These are phyloP conservation scores for Kalanchoe fedtschenkoi DNA, from an alignment of 164 flowering plant genomes.

Conservation along the genomic window DNA sequence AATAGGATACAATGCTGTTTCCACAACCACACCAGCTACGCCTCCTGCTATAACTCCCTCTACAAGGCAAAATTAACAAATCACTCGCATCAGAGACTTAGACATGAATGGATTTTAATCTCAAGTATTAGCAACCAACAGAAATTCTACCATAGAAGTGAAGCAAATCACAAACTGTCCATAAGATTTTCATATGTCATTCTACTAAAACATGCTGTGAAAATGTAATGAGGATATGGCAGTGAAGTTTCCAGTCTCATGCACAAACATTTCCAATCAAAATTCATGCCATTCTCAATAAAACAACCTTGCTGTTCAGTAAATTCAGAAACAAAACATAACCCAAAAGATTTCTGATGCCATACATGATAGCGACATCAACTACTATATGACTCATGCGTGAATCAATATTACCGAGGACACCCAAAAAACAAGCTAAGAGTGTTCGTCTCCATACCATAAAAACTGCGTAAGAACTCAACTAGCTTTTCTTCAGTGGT, in stretches of 20 bases:
- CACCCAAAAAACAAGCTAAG: not conserved
- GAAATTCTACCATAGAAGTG: not conserved
- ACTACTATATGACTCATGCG: not conserved
- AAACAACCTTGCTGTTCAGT: no score
- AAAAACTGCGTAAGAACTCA: constrained; percentile 58
- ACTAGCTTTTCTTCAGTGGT: constrained; percentile 55
- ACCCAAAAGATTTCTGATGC: not conserved
- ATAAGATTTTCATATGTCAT: not conserved
- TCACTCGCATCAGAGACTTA: not conserved
- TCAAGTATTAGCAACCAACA: not conserved
- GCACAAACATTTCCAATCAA: no score
- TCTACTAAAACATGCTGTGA: not conserved
- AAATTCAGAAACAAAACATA: not conserved
- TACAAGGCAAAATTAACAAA: constrained; percentile 21
- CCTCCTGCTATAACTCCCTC: constrained; percentile 91
- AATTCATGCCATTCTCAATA: not conserved
- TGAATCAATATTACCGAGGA: not conserved
- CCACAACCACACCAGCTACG: constrained; percentile 87
- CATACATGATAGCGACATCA: not conserved
- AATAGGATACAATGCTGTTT: constrained; percentile 83
- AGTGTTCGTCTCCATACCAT: constrained; percentile 30
- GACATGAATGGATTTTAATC: not conserved
- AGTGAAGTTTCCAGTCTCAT: not conserved
- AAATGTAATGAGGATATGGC: not conserved
- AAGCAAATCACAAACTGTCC: not conserved